phyloP scores from a whole-genome alignment of 176 grass and related monocot genomes.

The Triticum timopheevii region DNA sequence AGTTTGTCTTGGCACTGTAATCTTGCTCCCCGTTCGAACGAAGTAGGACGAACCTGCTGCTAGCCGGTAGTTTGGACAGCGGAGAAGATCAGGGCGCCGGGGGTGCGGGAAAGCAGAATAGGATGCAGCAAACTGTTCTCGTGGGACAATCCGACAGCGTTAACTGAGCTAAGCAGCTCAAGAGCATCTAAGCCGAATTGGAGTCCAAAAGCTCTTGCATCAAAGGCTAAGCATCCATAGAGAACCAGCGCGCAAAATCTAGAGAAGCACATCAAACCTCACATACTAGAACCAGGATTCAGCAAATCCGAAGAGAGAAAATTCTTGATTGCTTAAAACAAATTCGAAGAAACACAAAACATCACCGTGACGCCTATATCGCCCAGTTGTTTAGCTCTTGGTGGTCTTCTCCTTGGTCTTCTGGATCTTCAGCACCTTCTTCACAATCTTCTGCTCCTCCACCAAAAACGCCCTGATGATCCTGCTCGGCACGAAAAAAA shows the following conservation, averaged over 20 bases:
- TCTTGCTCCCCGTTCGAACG: too few species aligned
- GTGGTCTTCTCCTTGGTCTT: slow-evolving; percentile 73
- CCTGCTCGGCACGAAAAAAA: neutral
- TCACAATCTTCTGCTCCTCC: slow-evolving; percentile 87
- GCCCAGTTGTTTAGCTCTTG: slow-evolving; percentile 50
- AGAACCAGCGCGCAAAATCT: slow-evolving; percentile 37
- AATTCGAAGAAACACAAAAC: slow-evolving; percentile 25
- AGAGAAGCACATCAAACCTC: slow-evolving; percentile 20
- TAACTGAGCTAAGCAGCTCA: too few species aligned
- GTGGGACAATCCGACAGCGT: too few species aligned
- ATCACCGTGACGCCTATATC: slow-evolving; percentile 1
- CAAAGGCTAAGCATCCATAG: slow-evolving; percentile 3
- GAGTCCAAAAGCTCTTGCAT: neutral
- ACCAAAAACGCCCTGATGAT: slow-evolving; percentile 81
- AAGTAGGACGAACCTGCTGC: too few species aligned
- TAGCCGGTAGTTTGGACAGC: too few species aligned
- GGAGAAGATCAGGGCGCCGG: too few species aligned
- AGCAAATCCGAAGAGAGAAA: neutral
- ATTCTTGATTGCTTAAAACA: slow-evolving; percentile 26
- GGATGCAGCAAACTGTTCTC: too few species aligned
- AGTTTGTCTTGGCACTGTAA: too few species aligned
- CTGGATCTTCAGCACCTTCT: slow-evolving; percentile 84
- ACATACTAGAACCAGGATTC: slow-evolving; percentile 18
- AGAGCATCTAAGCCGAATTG: neutral
- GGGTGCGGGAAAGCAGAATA: too few species aligned